Base-by-base conservation (phyloP, 345 rosid species). In the Moricandia moricandioides region DNA sequence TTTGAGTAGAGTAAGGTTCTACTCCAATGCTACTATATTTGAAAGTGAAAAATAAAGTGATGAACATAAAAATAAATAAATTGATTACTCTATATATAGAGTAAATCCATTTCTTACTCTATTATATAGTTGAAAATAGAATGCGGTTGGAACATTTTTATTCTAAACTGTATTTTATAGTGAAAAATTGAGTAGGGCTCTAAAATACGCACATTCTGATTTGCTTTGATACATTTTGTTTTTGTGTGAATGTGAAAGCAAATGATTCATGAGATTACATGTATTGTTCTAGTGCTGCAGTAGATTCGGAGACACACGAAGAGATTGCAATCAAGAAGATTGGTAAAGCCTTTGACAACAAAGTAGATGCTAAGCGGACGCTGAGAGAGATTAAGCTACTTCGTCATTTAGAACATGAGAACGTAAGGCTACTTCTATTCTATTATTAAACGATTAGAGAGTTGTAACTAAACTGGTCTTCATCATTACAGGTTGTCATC, bases 251-350 rank as follows among this genome's bases (percentile, higher is more conserved):
- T 3, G 26, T 51, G 31, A 7, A 61, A 63, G 61, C 6, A 51
- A 52, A 24, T 29, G 58, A 65, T 65, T 55, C 26, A 56, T 65
- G 17, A 40, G 58, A 30, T 0, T 65, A 17, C 7, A 5, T 5
- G 55, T 75, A 49, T 71, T 71, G 60, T 43, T 79, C 24, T 80
- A 86, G 89, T 75, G 86, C 89, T 74, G 87, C 87, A n/a, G 63
- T 81, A 67, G 78, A 86, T 66, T 82, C 85, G 0, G 87, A 83
- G 73, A 86, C 88, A 12, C 59, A 72, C 0, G 86, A 86, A 24
- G 85, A 84, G 55, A 83, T 86, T 24, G 90, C 90, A 6, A 86
- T 86, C 13, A 86, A 86, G 84, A 86, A 86, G 84, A 76, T 86
- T 64, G 86, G 86, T 16, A 83, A 86, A 71, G 88, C 88, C 7